Evolutionary conservation across 352 stramenopile genomes (phyloP).

Genomic region (Globisporangium barbulae): DNA sequence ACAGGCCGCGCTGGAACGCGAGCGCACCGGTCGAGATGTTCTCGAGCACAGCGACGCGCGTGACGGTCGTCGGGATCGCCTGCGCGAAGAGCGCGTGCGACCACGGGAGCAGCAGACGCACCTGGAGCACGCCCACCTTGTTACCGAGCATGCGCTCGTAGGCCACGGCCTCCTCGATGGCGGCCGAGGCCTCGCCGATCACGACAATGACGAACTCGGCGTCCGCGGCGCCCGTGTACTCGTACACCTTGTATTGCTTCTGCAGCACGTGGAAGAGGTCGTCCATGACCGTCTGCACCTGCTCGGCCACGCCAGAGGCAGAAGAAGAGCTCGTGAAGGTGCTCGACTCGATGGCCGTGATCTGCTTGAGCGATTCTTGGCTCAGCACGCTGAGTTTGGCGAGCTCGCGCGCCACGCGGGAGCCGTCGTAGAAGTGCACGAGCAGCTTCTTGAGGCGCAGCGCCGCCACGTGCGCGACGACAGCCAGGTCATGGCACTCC

Average conservation of each 20-base stretch:
- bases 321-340: conserved; percentile 9
- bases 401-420: conserved; percentile 57
- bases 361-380: conserved; percentile 43
- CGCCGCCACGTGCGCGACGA: conserved; percentile 72
- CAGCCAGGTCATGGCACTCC: conserved; percentile 75
- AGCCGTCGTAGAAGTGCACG: conserved; percentile 81
- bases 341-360: conserved; percentile 30
- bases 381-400: conserved; percentile 57
- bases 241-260: conserved; percentile 78
- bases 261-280: conserved; percentile 70
- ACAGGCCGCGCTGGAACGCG: conserved; percentile 58
- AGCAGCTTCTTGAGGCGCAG: conserved; percentile 55
- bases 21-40: conserved; percentile 60
- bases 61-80: conserved; percentile 45
- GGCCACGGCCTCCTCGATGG: conserved; percentile 53
- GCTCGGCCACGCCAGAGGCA: conserved; percentile 39
- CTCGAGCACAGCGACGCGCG: conserved; percentile 73
- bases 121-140: conserved; percentile 78
- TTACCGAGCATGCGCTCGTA: conserved; percentile 73
- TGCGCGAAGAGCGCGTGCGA: conserved; percentile 68
- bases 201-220: conserved; percentile 73
- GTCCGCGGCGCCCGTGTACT: conserved; percentile 66
- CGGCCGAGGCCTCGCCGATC: conserved; percentile 54
- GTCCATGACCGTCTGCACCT: conserved; percentile 74
- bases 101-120: conserved; percentile 70